phyloP scores from a whole-genome alignment of 805 yeast species.

The Wickerhamiella slavikovae region DNA sequence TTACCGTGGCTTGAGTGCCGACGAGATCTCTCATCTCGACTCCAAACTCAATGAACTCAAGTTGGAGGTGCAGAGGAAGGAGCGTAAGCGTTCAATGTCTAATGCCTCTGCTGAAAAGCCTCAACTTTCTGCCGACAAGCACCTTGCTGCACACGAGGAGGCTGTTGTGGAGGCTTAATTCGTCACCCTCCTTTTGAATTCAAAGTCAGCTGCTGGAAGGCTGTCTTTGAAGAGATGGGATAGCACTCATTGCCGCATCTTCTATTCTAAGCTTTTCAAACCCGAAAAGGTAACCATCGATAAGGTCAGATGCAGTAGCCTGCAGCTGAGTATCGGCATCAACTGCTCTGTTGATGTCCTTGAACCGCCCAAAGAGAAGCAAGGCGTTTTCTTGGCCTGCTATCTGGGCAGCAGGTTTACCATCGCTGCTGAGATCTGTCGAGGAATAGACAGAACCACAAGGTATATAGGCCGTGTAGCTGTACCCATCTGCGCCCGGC shows the following conservation, averaged over 20 bases:
- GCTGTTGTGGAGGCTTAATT: neutral
- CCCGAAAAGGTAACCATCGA: conserved; percentile 39
- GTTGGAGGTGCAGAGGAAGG: conserved; percentile 2
- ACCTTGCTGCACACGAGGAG: neutral
- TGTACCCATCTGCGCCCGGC: conserved; percentile 44
- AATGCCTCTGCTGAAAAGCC: neutral
- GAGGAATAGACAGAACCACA: conserved; percentile 39
- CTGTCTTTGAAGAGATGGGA: too few species aligned
- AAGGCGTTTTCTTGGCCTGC: conserved; percentile 16
- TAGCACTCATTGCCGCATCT: conserved; percentile 39
- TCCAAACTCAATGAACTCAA: conserved; percentile 4
- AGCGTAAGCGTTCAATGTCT: neutral
- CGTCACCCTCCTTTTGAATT: neutral
- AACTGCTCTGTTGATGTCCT: conserved; percentile 34
- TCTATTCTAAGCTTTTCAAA: conserved; percentile 43
- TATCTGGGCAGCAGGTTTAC: conserved; percentile 10
- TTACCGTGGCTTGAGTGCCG: conserved; percentile 3
- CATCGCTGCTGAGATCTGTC: conserved; percentile 13
- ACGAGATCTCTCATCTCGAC: conserved; percentile 4
- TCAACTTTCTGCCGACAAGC: neutral
- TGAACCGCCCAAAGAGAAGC: conserved; percentile 44
- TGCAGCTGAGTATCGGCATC: conserved; percentile 29
- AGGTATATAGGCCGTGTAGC: conserved; percentile 40
- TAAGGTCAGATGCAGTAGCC: conserved; percentile 35
- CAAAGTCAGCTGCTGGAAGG: neutral